Percentiles rank a stretch among this genome's conserved stretches.
Conservation (phyloP, 495 filamentous ascomycete species). For the Xylaria intraflava region DNA sequence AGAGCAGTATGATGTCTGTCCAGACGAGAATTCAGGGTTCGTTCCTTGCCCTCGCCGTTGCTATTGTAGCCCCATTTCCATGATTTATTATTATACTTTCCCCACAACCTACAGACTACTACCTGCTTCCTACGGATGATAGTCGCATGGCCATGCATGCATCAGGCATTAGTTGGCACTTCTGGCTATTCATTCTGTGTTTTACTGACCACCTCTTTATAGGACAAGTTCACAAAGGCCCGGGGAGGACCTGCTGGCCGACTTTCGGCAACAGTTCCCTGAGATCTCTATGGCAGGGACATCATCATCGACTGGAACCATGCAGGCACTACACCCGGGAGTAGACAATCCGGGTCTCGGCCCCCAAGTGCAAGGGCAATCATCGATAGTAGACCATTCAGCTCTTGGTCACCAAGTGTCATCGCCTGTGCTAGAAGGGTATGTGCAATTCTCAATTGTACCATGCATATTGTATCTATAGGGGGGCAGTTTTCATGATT, state of each 20-base stretch:
- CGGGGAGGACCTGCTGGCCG: conserved; percentile 71
- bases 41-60: neutral
- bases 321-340: conserved; percentile 32
- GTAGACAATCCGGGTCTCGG: conserved; percentile 34
- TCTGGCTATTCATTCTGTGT: neutral
- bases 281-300: conserved; percentile 45
- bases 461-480: neutral
- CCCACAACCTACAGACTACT: neutral
- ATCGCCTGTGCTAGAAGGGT: conserved; percentile 52
- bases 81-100: neutral
- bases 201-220: conserved; percentile 21
- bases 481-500: neutral
- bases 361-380: conserved; percentile 21
- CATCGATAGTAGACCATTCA: too few species aligned
- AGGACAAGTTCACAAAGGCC: conserved; percentile 86
- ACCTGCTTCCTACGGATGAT: neutral
- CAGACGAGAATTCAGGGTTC: neutral
- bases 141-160: neutral
- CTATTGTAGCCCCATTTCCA: neutral
- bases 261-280: conserved; percentile 75
- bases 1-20: neutral
- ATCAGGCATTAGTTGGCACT: neutral
- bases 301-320: conserved; percentile 23
- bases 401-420: too few species aligned
- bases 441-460: conserved; percentile 16